Evolutionary conservation across 176 grass and related monocot genomes (phyloP).

Genomic region (Zizania latifolia): DNA sequence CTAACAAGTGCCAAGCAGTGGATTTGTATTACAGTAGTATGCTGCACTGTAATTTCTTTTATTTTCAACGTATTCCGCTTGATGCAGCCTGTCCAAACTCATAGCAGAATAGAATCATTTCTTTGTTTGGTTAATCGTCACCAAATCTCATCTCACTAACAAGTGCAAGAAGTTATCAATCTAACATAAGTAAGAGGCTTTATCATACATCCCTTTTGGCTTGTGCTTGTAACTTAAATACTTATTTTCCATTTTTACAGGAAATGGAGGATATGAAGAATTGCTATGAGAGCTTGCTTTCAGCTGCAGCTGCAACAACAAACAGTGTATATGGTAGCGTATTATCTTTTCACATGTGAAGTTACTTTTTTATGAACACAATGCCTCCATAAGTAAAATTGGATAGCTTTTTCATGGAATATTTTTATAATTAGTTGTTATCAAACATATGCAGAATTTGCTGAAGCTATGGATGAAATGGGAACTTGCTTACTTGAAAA

Average conservation of each 20-base stretch:
- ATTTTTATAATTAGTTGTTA: constrained; percentile 25
- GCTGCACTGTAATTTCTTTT: neutral
- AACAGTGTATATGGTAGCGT: constrained; percentile 88
- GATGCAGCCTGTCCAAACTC: neutral
- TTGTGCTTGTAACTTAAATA: neutral
- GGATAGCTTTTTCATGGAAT: neutral
- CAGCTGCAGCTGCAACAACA: constrained; percentile 76
- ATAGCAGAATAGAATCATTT: neutral
- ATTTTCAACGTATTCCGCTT: neutral
- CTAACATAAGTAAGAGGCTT: neutral
- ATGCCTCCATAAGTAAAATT: no score
- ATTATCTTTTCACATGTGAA: constrained; percentile 22
- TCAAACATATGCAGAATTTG: constrained; percentile 60
- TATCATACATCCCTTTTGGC: neutral
- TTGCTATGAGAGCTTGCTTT: constrained; percentile 91
- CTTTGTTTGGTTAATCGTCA: neutral
- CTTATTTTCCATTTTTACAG: constrained; percentile 38
- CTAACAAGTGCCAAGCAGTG: neutral
- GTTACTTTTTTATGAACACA: neutral
- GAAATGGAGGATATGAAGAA: constrained; percentile 76
- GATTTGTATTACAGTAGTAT: neutral
- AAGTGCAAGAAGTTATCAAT: neutral
- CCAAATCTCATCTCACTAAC: neutral
- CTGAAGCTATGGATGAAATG: constrained; percentile 86
- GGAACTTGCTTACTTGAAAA: constrained; percentile 87